Evolutionary conservation across 2,329 filamentous ascomycete genomes (phyloP).

Genomic region (Cephalotrichum gorgonifer): DNA sequence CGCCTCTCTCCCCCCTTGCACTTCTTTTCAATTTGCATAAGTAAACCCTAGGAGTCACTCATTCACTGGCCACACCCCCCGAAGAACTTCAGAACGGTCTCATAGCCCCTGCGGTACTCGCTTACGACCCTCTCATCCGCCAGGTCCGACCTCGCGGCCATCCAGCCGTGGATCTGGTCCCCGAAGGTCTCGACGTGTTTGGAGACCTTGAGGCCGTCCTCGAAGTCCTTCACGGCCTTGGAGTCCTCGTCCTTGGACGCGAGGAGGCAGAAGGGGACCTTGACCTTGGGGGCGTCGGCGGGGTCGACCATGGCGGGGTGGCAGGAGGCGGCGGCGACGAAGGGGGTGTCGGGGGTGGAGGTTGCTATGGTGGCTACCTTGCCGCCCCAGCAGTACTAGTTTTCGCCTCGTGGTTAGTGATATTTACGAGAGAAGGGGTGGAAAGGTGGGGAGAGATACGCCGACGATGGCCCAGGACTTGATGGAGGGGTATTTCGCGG

Average conservation of each 20-base stretch:
- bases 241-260: conserved; percentile 55
- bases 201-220: conserved; percentile 38
- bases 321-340: conserved; percentile 38
- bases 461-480: conserved; percentile 52
- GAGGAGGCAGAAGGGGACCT: conserved; percentile 50
- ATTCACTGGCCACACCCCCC: no score
- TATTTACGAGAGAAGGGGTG: neutral
- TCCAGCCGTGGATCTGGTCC: conserved; percentile 65
- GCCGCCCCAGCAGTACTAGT: conserved; percentile 61
- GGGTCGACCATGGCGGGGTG: conserved; percentile 58
- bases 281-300: conserved; percentile 48
- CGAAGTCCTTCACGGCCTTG: conserved; percentile 45
- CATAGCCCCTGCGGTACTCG: conserved; percentile 53
- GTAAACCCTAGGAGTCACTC: no score
- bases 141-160: conserved; percentile 56
- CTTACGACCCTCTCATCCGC: conserved; percentile 44
- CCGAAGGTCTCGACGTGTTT: conserved; percentile 56
- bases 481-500: conserved; percentile 41
- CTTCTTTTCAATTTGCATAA: no score
- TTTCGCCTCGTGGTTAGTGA: neutral
- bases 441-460: conserved; percentile 21
- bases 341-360: conserved; percentile 41
- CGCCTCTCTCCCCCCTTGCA: no score
- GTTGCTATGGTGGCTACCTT: conserved; percentile 48
- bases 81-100: conserved; percentile 48